Evolutionary conservation across 495 filamentous ascomycete species (phyloP).

Genomic region (Hyaloscypha finlandica): DNA sequence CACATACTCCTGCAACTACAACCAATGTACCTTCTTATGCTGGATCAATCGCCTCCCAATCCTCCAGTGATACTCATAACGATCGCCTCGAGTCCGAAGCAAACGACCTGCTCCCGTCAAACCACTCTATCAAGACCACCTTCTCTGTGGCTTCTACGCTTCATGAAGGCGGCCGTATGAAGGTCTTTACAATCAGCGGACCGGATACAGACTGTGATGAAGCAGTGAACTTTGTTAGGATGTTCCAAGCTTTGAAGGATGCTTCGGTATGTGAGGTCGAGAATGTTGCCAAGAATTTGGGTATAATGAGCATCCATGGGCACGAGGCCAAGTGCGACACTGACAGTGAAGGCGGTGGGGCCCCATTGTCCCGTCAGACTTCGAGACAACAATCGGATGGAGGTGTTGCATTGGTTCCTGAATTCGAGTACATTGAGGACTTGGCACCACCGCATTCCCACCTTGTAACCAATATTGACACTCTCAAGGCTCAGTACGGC

Average conservation of each 20-base stretch:
- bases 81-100: not conserved
- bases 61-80: too few species aligned
- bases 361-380: not conserved
- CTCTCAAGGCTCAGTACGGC: not conserved
- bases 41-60: not conserved
- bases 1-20: not conserved
- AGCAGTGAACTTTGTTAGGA: conserved; percentile 16
- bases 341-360: not conserved
- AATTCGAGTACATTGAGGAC: not conserved
- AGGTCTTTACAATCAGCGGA: not conserved
- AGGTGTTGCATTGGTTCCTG: not conserved
- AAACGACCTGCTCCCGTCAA: not conserved
- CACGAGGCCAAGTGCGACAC: not conserved
- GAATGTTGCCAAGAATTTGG: not conserved
- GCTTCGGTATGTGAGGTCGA: not conserved
- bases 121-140: not conserved
- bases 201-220: conserved; percentile 12
- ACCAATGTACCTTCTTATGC: not conserved
- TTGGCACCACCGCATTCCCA: not conserved
- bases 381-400: not conserved
- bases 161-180: not conserved
- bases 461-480: not conserved
- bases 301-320: not conserved
- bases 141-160: not conserved
- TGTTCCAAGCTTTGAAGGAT: not conserved